Evolutionary conservation across 495 filamentous ascomycete genomes (phyloP).

Genomic region (Aspergillus mulundensis): DNA sequence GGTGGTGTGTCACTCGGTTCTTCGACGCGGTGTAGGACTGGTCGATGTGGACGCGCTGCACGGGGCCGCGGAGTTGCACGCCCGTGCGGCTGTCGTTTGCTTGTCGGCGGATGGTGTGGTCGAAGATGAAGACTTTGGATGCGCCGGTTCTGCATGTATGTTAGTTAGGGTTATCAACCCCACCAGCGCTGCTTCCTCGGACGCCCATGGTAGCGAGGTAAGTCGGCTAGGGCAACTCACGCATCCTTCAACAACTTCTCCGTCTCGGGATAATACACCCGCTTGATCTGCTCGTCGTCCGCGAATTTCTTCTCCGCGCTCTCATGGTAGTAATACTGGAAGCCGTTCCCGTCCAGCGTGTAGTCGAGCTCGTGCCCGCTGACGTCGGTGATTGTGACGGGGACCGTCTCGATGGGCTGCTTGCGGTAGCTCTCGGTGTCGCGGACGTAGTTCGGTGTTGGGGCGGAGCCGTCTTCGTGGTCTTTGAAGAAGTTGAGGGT

Average conservation of each 20-base stretch:
- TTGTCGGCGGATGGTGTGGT: constrained; percentile 68
- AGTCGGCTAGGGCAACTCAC: constrained; percentile 24
- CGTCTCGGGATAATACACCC: constrained; percentile 61
- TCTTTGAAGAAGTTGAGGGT: constrained; percentile 59
- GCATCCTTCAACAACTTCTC: constrained; percentile 63
- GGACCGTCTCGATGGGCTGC: constrained; percentile 30
- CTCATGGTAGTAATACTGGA: constrained; percentile 47
- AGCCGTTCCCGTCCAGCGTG: constrained; percentile 45
- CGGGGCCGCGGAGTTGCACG: constrained; percentile 51
- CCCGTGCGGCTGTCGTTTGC: constrained; percentile 4
- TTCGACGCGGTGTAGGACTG: constrained; percentile 60
- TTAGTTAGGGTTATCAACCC: not conserved
- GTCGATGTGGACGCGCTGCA: constrained; percentile 67
- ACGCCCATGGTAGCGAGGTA: not conserved
- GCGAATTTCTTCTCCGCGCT: constrained; percentile 47
- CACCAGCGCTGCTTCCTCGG: too few relatives aligned
- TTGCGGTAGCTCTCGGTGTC: constrained; percentile 47
- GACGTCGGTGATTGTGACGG: constrained; percentile 43
- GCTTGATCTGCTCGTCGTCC: constrained; percentile 66
- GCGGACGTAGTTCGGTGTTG: constrained; percentile 44
- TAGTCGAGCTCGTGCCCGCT: constrained; percentile 48
- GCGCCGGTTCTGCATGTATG: constrained; percentile 43
- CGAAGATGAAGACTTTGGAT: constrained; percentile 62
- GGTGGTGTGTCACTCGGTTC: constrained; percentile 54
- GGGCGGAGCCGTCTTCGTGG: constrained; percentile 53